These are phyloP conservation scores for Sclerotiophoma versabilis DNA, from an alignment of 2,329 filamentous ascomycete genomes.

Conservation along the genomic window DNA sequence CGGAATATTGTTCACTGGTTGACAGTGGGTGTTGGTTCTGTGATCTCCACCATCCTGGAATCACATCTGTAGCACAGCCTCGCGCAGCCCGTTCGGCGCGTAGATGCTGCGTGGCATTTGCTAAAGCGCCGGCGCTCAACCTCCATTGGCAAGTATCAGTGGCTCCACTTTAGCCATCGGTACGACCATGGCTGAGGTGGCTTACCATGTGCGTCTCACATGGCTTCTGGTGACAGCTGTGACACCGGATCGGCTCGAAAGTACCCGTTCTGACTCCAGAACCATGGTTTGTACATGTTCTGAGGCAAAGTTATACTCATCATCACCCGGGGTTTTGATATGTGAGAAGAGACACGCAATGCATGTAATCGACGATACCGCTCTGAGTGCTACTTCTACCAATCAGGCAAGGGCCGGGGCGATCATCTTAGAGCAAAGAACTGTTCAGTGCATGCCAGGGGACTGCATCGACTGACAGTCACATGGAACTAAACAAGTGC, in stretches of 20 bases:
- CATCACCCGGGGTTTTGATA: not conserved
- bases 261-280: slow-evolving; percentile 21
- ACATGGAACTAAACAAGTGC: slow-evolving; percentile 28
- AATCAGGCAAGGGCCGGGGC: slow-evolving; percentile 1
- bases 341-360: slow-evolving; percentile 1
- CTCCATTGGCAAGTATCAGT: slow-evolving; percentile 5
- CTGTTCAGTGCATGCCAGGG: slow-evolving; percentile 20
- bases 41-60: slow-evolving; percentile 12
- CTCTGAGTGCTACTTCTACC: not conserved
- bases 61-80: slow-evolving; percentile 21
- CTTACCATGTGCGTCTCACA: slow-evolving; percentile 38
- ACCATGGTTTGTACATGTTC: slow-evolving; percentile 24
- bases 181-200: slow-evolving; percentile 28
- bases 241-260: slow-evolving; percentile 41
- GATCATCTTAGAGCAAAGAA: slow-evolving; percentile 7
- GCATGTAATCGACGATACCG: slow-evolving; percentile 4
- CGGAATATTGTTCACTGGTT: slow-evolving; percentile 3
- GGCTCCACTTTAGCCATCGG: slow-evolving; percentile 16
- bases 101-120: slow-evolving; percentile 36
- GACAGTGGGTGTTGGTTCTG: slow-evolving; percentile 4
- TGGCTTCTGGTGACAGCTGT: slow-evolving; percentile 45
- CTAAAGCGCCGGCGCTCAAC: not conserved
- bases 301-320: not conserved
- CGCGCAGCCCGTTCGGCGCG: slow-evolving; percentile 32
- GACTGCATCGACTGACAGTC: slow-evolving; percentile 27